Evolutionary conservation across 176 grass and related monocot species (phyloP).

Genomic region (Oryza longistaminata): DNA sequence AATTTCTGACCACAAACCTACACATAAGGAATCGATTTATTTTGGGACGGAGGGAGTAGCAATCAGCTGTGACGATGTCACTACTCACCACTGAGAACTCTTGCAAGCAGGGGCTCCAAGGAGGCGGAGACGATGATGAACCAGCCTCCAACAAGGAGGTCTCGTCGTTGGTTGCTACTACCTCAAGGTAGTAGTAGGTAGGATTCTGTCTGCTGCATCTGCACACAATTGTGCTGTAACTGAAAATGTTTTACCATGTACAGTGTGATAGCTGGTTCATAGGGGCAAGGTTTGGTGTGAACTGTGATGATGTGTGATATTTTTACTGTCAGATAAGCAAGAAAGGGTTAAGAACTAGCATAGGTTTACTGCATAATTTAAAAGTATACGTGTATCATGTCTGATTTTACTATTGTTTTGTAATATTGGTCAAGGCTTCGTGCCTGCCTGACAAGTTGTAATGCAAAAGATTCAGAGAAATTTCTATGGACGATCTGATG

Average conservation of each 20-base stretch:
- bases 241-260: background rate
- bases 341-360: background rate
- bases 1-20: no score
- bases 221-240: background rate
- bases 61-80: background rate
- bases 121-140: background rate
- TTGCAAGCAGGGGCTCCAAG: conserved; percentile 45
- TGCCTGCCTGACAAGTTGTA: background rate
- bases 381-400: background rate
- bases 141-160: conserved; percentile 17
- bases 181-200: conserved; percentile 18
- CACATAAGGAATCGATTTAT: no score
- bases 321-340: background rate
- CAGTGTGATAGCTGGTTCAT: background rate
- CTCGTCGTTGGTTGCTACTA: background rate
- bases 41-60: background rate
- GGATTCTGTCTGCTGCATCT: background rate
- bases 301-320: background rate
- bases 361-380: background rate
- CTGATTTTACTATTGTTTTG: background rate
- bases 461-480: background rate
- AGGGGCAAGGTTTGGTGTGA: background rate
- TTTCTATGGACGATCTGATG: background rate
- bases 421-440: background rate
- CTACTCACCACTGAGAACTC: conserved; percentile 7